Evolutionary conservation across 345 rosid genomes (phyloP), one percentile per base, ranked within the genome.

Genomic region (Anacardium occidentale): DNA sequence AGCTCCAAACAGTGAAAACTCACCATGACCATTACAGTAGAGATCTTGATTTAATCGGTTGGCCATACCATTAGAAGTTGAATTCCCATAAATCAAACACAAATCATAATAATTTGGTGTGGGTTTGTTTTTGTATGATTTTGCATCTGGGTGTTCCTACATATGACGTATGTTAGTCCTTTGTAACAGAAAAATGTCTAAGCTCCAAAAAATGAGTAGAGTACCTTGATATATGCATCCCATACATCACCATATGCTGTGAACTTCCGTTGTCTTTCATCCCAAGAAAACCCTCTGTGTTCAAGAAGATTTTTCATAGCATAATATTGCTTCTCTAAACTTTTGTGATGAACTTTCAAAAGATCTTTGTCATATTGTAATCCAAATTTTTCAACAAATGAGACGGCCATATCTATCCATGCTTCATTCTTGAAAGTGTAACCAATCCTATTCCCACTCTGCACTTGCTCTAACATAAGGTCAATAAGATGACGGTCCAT

Each of bases 401-500:
- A 65, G 22, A 83, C n/a, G 50, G 76, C 77, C 67, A 83, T 83
- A 66, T 85, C 85, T 55, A 79, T 75, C 88, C 80, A 83, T 44
- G 79, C 74, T 72, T 80, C 83, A 45, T 70, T 42, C 69, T 69
- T 74, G 37, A 68, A 69, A 51, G 74, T 57, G 57, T 65, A 61
- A 75, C 40, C 75, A 61, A 68, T 70, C 69, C 62, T 80, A 59
- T 69, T 67, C 55, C 85, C 80, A 68, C 61, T 73, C 68, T 13
- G 78, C 64, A 79, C 86, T 50, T 77, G 79, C 73, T 75, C 78
- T 74, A 85, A 74, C 83, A 83, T 75, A 51, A 83, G 81, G 73
- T 85, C 88, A 58, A 85, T 81, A 75, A 85, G 78, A 77, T 83
- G 70, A 9, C 88, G 82, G n/a, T 83, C 86, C 86, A 83, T 85